phyloP scores from a whole-genome alignment of 2,329 filamentous ascomycete genomes.

The Aaosphaeria pasadenensis region DNA sequence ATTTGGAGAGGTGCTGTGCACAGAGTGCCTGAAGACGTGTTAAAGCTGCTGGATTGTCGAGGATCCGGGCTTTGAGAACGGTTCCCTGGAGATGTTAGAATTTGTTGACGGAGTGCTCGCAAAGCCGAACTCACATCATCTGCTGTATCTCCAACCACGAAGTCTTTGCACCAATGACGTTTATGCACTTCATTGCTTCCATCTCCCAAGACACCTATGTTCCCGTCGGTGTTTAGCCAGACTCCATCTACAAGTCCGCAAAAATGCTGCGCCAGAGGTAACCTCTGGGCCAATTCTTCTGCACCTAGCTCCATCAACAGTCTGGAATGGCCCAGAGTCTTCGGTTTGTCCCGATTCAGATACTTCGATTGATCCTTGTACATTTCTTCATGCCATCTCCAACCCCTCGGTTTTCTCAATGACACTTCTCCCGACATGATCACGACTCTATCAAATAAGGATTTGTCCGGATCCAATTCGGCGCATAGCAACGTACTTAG shows the following conservation, averaged over 20 bases:
- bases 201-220: conserved; percentile 13
- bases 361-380: conserved; percentile 19
- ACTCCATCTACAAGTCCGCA: conserved; percentile 20
- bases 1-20: conserved; percentile 11
- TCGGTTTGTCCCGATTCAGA: conserved; percentile 12
- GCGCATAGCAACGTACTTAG: conserved; percentile 25
- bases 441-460: conserved; percentile 24
- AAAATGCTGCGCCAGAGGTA: conserved; percentile 25
- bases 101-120: not conserved
- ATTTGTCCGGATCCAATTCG: conserved; percentile 10
- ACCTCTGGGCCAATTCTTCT: conserved; percentile 15
- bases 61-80: conserved; percentile 24
- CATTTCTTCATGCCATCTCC: conserved; percentile 24
- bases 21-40: conserved; percentile 12
- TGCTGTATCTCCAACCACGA: conserved; percentile 47
- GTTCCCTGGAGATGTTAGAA: conserved; percentile 12
- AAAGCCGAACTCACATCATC: conserved; percentile 40
- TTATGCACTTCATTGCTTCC: conserved; percentile 28
- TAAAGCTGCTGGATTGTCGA: conserved; percentile 22
- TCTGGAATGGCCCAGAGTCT: conserved; percentile 8
- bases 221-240: conserved; percentile 17
- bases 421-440: conserved; percentile 31
- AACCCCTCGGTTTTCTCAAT: conserved; percentile 22
- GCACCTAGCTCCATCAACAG: conserved; percentile 14
- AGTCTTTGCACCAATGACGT: conserved; percentile 43